These are phyloP conservation scores for Staphylotrichum longicolle DNA, from an alignment of 495 filamentous ascomycete genomes.

Conservation along the genomic window DNA sequence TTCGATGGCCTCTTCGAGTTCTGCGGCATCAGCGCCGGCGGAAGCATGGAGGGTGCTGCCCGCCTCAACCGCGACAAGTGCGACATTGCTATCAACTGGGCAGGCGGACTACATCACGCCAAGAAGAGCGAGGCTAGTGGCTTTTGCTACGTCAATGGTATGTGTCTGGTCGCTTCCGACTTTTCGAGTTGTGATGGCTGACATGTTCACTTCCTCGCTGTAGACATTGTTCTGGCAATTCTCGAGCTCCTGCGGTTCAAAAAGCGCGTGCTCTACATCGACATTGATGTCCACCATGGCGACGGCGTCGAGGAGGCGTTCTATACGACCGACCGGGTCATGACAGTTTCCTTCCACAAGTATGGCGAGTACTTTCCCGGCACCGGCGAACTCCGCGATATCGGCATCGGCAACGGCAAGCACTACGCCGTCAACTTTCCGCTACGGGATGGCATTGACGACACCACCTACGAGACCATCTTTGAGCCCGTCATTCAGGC, in stretches of 20 bases:
- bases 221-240: slow-evolving; percentile 95
- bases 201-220: background rate
- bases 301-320: slow-evolving; percentile 98
- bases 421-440: slow-evolving; percentile 97
- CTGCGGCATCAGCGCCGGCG: slow-evolving; percentile 94
- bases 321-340: slow-evolving; percentile 91
- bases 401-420: slow-evolving; percentile 89
- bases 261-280: slow-evolving; percentile 91
- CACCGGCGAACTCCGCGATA: slow-evolving; percentile 92
- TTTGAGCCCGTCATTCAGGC: slow-evolving; percentile 92
- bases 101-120: slow-evolving; percentile 96
- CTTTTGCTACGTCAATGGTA: slow-evolving; percentile 98
- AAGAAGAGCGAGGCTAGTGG: slow-evolving; percentile 91
- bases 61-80: slow-evolving; percentile 90
- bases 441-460: slow-evolving; percentile 92
- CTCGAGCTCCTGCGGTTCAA: slow-evolving; percentile 84
- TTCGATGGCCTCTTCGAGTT: slow-evolving; percentile 98
- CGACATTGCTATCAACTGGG: slow-evolving; percentile 98
- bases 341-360: slow-evolving; percentile 97
- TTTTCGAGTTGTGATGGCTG: background rate
- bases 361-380: slow-evolving; percentile 99
- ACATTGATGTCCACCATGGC: slow-evolving; percentile 97
- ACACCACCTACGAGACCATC: slow-evolving; percentile 85
- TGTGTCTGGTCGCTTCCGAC: slow-evolving; percentile 19
- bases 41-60: slow-evolving; percentile 95